These are phyloP conservation scores for Fraxinus excelsior DNA, from an alignment of 257 asterid genomes.

Conservation along the genomic window DNA sequence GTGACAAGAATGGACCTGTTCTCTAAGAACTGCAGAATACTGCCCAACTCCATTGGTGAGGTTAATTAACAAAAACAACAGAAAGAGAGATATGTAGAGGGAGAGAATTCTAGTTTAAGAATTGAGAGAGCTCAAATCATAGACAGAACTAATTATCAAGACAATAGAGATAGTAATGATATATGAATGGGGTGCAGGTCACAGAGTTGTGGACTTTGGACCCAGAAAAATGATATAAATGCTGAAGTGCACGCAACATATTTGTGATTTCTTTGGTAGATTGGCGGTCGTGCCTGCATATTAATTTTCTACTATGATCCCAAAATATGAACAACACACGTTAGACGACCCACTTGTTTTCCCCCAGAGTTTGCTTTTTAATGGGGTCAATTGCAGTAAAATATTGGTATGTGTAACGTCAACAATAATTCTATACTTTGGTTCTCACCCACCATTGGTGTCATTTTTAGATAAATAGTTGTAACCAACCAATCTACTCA, in stretches of 20 bases:
- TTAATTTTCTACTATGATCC: neutral
- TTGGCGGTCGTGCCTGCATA: neutral
- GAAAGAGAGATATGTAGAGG: neutral
- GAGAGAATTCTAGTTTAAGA: neutral
- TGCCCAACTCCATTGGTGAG: slow-evolving; percentile 30
- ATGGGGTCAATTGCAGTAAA: neutral
- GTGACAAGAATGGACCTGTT: slow-evolving; percentile 35
- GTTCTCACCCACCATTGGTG: neutral
- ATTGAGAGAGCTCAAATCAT: neutral
- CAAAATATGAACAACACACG: neutral
- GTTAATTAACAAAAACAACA: neutral
- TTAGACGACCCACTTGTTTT: neutral
- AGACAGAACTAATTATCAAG: neutral
- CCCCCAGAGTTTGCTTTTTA: neutral
- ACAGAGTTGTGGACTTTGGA: neutral
- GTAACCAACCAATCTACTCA: neutral
- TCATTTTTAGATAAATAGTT: neutral
- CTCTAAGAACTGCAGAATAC: slow-evolving; percentile 29
- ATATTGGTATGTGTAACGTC: neutral
- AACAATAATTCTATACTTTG: neutral
- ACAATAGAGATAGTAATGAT: neutral
- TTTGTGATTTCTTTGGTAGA: neutral
- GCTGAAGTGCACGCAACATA: slow-evolving; percentile 2
- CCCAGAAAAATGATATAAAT: neutral
- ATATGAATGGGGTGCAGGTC: neutral